These are phyloP conservation scores for Xylariomycetidae sp. DNA, from an alignment of 2,329 filamentous ascomycete genomes.

Conservation along the genomic window DNA sequence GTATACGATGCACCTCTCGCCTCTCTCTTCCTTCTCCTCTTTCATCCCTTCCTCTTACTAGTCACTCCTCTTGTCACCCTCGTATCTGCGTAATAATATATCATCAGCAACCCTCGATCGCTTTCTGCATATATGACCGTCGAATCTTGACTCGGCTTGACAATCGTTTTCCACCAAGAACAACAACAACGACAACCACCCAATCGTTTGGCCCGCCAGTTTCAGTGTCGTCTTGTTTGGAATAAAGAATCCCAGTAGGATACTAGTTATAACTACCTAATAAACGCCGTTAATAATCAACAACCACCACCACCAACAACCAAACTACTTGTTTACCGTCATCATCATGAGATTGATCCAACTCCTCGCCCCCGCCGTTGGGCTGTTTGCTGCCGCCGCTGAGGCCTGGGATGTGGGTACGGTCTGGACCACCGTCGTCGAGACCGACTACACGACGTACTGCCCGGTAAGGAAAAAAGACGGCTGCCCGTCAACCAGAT, in stretches of 20 bases:
- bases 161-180: conserved; percentile 17
- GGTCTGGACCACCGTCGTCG: conserved; percentile 33
- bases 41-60: too few species aligned
- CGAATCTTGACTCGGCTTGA: conserved; percentile 14
- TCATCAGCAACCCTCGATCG: neutral
- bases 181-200: too few species aligned
- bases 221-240: conserved; percentile 14
- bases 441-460: conserved; percentile 37
- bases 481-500: neutral
- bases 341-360: conserved; percentile 31
- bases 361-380: conserved; percentile 24
- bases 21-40: too few species aligned
- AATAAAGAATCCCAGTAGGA: too few species aligned
- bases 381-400: conserved; percentile 23
- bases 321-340: conserved; percentile 11
- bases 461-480: conserved; percentile 35
- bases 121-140: conserved; percentile 1
- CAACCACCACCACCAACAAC: neutral
- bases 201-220: conserved; percentile 14
- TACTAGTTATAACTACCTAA: conserved; percentile 14
- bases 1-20: too few species aligned
- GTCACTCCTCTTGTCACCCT: too few species aligned
- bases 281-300: too few species aligned
- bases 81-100: neutral
- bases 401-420: conserved; percentile 21